phyloP scores from a whole-genome alignment of 306 rosid genomes.

The Calophaca sinica region DNA sequence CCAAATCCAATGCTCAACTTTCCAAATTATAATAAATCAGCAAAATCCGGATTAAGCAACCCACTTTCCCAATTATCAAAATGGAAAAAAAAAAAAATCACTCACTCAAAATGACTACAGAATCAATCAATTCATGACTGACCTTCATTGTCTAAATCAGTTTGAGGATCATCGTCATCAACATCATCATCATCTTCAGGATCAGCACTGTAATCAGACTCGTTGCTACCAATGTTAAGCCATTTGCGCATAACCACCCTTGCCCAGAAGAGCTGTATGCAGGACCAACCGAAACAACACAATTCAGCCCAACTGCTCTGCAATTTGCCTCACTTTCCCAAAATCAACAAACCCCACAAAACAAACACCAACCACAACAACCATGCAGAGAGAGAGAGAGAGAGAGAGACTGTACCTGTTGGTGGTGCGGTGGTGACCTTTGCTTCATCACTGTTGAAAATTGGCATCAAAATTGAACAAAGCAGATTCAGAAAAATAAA shows the following conservation, averaged over 20 bases:
- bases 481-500: neutral
- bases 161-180: constrained; percentile 47
- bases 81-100: neutral
- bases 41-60: constrained; percentile 1
- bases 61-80: neutral
- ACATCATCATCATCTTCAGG: constrained; percentile 55
- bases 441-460: constrained; percentile 60
- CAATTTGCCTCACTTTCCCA: constrained; percentile 65
- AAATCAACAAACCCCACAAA: constrained; percentile 53
- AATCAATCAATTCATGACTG: neutral
- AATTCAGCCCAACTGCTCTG: constrained; percentile 89
- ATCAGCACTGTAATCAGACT: constrained; percentile 94
- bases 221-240: constrained; percentile 77
- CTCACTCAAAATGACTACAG: neutral
- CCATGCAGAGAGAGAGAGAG: neutral
- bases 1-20: constrained; percentile 22
- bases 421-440: constrained; percentile 53
- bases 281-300: constrained; percentile 91
- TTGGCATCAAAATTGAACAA: constrained; percentile 28
- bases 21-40: constrained; percentile 38
- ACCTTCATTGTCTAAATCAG: constrained; percentile 67
- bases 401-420: constrained; percentile 57
- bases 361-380: constrained; percentile 18
- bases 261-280: constrained; percentile 94
- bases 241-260: constrained; percentile 79